A percentile compares a stretch with the other conserved stretches of the same genome.
Evolutionary conservation across 768 basidiomycete species (phyloP).

Genomic region (Antrodiella citrinella): DNA sequence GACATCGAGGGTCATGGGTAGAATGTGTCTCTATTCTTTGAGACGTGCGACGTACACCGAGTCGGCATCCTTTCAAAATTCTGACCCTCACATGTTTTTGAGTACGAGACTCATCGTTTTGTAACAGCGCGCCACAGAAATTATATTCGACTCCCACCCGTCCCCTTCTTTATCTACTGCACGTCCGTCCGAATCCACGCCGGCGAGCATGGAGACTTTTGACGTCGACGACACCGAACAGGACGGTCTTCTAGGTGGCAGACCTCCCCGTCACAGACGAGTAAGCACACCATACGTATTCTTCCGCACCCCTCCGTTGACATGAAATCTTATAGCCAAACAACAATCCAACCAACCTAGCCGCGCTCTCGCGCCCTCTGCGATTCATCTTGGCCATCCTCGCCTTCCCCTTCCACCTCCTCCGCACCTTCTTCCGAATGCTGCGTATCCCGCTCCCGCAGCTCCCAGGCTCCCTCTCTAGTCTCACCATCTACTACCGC

Average conservation of each 20-base stretch:
- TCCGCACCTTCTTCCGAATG: slow-evolving; percentile 58
- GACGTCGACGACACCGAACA: slow-evolving; percentile 47
- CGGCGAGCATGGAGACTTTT: slow-evolving; percentile 29
- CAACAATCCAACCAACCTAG: slow-evolving; percentile 5
- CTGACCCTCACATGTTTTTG: no score
- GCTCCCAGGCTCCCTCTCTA: slow-evolving; percentile 38
- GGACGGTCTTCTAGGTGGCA: slow-evolving; percentile 14
- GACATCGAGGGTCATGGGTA: slow-evolving; percentile 9
- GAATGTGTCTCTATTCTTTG: no score
- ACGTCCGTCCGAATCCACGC: slow-evolving; percentile 3
- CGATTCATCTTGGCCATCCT: slow-evolving; percentile 42
- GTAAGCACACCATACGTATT: not conserved
- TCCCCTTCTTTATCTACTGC: slow-evolving; percentile 13
- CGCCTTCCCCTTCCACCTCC: slow-evolving; percentile 50
- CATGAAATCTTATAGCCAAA: not conserved
- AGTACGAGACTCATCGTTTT: no score
- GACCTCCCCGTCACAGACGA: not conserved
- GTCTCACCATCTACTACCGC: slow-evolving; percentile 39
- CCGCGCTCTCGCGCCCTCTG: slow-evolving; percentile 17
- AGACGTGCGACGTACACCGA: no score
- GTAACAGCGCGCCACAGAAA: slow-evolving; percentile 52
- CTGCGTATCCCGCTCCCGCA: slow-evolving; percentile 60
- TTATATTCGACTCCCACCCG: slow-evolving; percentile 39
- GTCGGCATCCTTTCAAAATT: no score
- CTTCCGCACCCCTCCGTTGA: not conserved